Base-by-base conservation (phyloP, 2,329 filamentous ascomycete species). In the Trichoderma guizhouense region DNA sequence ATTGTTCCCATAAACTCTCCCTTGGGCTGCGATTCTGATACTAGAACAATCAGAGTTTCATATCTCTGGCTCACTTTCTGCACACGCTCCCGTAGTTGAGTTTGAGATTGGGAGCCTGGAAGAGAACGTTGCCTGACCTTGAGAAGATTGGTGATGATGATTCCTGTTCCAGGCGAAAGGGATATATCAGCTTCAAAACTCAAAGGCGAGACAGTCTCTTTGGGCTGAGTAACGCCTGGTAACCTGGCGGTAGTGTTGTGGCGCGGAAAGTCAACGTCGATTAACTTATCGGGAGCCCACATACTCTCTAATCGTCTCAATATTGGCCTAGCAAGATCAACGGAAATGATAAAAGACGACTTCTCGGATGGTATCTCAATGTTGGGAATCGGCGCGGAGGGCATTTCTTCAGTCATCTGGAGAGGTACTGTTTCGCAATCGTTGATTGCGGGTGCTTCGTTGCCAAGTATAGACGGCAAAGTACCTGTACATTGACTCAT, bases 81-180 rank as follows among this genome's bases (percentile, higher is more conserved):
- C 11, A 95, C 82, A 2, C 86, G 84, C 65, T 89, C 84, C 47
- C 87, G 86, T 15, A 94, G 82, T 15, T 83, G 81, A 3, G 84
- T 82, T 43, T 82, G 79, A 0, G 76, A 73, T 9, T 79, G 83
- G 7, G 79, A 79, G 1, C 80, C 79, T 0, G 93, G 93, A 0
- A 94, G 83, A 3, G 91, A 84, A 62, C 86, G 88, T 76, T 97
- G 95, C 57, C 90, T 91, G 30, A 92, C 85, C 74, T 91, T 89
- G 73, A 95, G 88, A 6, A 95, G 82, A 0, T 88, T 92, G 1
- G 93, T 93, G 24, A 92, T 77, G 1, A 97, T 79, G 3, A 97
- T 82, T 0, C 92, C 94, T 0, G 87, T 89, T 0, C 84, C 85
- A 0, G 93, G 89, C 0, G 93, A 93, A 6, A 95, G 76, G 1